phyloP scores from a whole-genome alignment of 306 rosid species.

The Acacia acuminata region DNA sequence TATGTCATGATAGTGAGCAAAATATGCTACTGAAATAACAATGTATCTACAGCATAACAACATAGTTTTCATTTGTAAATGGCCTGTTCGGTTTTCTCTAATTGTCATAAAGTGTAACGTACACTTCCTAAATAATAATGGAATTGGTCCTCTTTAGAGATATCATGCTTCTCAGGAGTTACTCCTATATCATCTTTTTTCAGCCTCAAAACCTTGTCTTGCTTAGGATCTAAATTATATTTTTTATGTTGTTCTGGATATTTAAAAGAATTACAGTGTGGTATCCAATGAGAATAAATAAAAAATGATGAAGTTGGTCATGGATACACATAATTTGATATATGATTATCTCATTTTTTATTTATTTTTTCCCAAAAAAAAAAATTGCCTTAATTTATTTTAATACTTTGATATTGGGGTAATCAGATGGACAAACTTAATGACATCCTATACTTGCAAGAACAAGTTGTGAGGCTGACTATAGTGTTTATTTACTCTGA shows the following conservation, averaged over 20 bases:
- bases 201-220: neutral
- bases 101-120: neutral
- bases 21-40: neutral
- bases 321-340: neutral
- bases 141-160: neutral
- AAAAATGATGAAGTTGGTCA: neutral
- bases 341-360: neutral
- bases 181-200: neutral
- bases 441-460: neutral
- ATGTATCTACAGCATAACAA: neutral
- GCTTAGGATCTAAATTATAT: no score
- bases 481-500: conserved; percentile 3
- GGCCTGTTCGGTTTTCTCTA: neutral
- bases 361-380: neutral
- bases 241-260: no score
- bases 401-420: neutral
- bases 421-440: conserved; percentile 11
- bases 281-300: neutral
- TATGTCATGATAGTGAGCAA: neutral
- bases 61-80: neutral
- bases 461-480: neutral
- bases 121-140: neutral
- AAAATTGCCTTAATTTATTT: neutral
- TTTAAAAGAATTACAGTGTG: neutral
- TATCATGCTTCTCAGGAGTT: neutral